Base-by-base conservation (phyloP, 441 rosid genomes). In the Croton setiger region DNA sequence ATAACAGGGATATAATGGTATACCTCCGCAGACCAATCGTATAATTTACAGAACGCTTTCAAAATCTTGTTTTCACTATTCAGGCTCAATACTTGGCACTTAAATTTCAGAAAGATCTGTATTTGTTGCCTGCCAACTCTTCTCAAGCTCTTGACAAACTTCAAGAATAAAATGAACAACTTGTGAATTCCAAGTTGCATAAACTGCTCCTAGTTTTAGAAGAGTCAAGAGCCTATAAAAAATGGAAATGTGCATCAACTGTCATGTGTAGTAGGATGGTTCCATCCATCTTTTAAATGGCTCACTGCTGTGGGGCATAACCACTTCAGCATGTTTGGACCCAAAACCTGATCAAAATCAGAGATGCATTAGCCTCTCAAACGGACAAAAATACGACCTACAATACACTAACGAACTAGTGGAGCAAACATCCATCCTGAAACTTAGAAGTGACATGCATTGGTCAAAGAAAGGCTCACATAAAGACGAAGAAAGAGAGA, bases 291-390 rank as follows among this genome's bases (percentile, higher is more conserved):
- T 76, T 85, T 83, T 33, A 86, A 79, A 73, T 91, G 89, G 82
- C 84, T 69, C 33, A 77, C 63, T 53, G 87, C 78, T 45, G 86
- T 78, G 44, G 97, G 96, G 63, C 87, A 84, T 31, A 91, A 74
- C 97, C 97, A 91, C 74, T 74, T 86, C 71, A 86, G 82, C 80
- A 82, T 70, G 86, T 84, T 87, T 52, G 87, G 80, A 43, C 97
- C 96, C 72, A 91, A 76, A 12, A 91, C 86, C 96, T 91, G 89
- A 68, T 37, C 48, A 68, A 68, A 60, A 63, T 57, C 12, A 37
- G 20, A 76, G 20, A 76, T 49, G 37, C 55, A 66, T 67, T 57
- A 62, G 18, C n/a, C 41, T 54, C 21, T 37, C 18, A 52, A 27
- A 73, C 49, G 67, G 43, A 18, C 56, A 60, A 51, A 44, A 48